Base-by-base conservation (phyloP, 2,329 filamentous ascomycete genomes). In the Trichoderma atroviride region DNA sequence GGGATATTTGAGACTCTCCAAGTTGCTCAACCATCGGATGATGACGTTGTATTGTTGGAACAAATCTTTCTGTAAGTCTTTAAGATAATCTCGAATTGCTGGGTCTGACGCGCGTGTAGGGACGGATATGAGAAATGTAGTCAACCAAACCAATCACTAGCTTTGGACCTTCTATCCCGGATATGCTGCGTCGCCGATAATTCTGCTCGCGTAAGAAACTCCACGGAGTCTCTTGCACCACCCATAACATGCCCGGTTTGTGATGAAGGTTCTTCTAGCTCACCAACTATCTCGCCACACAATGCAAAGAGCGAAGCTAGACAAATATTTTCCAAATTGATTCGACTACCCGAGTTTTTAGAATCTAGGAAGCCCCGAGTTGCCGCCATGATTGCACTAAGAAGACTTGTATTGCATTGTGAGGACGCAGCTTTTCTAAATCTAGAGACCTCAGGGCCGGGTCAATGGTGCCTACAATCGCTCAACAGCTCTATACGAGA, bases 401-500 rank as follows among this genome's bases (percentile, higher is more conserved):
- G 89, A 73, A 88, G 89, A 57, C 81, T 96, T 52, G 84, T 92
- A 31, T 84, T 86, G 59, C 93, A 97, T 78, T 89, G 88, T 4
- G 81, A 83, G 19, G 84, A 88, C 64, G 72, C 82, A 0, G 82
- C 84, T 4, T 83, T 92, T 65, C 81, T 95, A 35, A 88, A 92
- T 72, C 81, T 97, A 2, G 87, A 90, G 70, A 83, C 81, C 1
- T 94, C 92, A 10, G 78, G 81, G 0, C 81, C 93, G 52, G 94
- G 92, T 0, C 90, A 94, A 75, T 95, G 92, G 87, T 94, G 93
- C 75, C 81, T 97, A 5, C 88, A 91, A 73, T 93, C 91, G 0
- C 82, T 98, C 50, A 90, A 91, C 72, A 97, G 94, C 78, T 96
- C 94, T 1, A 79, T 93, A 24, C 88, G 95, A 76, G 96, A 98